A percentile compares a stretch with the other conserved stretches of the same genome.
Conservation (phyloP, 306 rosid species). For the Adenanthera pavonina region DNA sequence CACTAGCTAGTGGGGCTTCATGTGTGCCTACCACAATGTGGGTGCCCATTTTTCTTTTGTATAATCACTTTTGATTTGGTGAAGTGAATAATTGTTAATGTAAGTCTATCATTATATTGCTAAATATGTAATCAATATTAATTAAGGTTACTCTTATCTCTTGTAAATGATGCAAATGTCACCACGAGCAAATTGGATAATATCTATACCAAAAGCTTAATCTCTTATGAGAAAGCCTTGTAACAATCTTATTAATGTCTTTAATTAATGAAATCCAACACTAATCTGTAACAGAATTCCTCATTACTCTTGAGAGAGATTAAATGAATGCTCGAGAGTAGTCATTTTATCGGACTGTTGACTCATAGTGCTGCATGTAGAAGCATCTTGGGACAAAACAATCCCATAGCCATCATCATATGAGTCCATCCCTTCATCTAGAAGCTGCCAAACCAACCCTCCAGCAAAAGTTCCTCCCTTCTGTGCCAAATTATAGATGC, state of each 20-base stretch:
- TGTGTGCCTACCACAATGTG: neutral
- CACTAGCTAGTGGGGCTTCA: neutral
- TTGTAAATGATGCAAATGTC: no score
- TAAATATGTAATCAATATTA: no score
- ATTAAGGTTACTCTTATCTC: no score
- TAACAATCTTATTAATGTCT: neutral
- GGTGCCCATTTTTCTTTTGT: no score
- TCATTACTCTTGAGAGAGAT: neutral
- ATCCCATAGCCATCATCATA: constrained; percentile 58
- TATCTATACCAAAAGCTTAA: neutral
- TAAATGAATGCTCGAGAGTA: constrained; percentile 38
- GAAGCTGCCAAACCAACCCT: constrained; percentile 60
- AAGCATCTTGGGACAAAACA: constrained; percentile 50
- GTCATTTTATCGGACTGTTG: constrained; percentile 55
- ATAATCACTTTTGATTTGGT: no score
- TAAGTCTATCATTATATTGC: no score
- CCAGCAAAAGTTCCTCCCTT: constrained; percentile 55
- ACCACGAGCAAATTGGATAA: neutral
- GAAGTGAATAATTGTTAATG: no score
- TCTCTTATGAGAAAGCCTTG: neutral
- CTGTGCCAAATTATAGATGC: constrained; percentile 44
- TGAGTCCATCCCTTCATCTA: constrained; percentile 56
- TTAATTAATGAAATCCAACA: neutral
- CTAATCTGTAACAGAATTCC: neutral
- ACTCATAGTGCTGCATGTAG: constrained; percentile 41